Base-by-base conservation (phyloP, 495 filamentous ascomycete genomes). In the Aspergillus diversus region DNA sequence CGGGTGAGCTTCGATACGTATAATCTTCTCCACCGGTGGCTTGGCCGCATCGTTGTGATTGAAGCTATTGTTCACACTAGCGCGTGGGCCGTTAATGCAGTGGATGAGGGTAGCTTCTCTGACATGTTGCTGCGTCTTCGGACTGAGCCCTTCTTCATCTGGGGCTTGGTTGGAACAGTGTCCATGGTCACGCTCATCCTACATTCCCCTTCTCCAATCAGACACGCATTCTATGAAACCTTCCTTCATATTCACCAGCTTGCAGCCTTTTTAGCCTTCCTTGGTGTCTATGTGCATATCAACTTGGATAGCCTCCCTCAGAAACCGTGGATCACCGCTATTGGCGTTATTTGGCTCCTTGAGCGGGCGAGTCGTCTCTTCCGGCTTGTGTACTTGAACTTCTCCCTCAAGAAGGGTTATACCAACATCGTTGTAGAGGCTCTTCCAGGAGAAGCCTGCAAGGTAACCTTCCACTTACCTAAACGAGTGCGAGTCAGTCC, bases 1-100 rank as follows among this genome's bases (percentile, higher is more conserved):
- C 87, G 86, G 33, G 87, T 98, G 75, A 94, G 91, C 73, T 99
- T 97, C 76, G 96, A 99, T 77, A 97, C 93, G 0, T 97, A 92
- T 82, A 98, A 97, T 74, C 81, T 97, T 33, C 77, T 98, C 33
- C 95, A 99, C 74, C 88, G 95, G 42, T 99, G 95, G 94, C 87
- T 98, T 58, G 95, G 94, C 27, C 90, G 95, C 17, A 87, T 97
- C 27, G 86, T 96, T 7, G 87, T 90, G 17, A 49, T 94, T 13
- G 90, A 99, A 73, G 80, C 87, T 5, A 47, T 97, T 52, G 80
- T 87, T 12, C 95, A 98, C 71, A 90, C 89, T 4, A 52, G 82
- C 51, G 88, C 90, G 43, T 99, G 87, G 84, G 79, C 78, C 51
- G 71, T 82, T 70, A 84, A 88, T 73, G 75, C 77, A 54, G 55